These are phyloP conservation scores for Fusarium heterosporum DNA, from an alignment of 2,329 filamentous ascomycete species.

Conservation along the genomic window DNA sequence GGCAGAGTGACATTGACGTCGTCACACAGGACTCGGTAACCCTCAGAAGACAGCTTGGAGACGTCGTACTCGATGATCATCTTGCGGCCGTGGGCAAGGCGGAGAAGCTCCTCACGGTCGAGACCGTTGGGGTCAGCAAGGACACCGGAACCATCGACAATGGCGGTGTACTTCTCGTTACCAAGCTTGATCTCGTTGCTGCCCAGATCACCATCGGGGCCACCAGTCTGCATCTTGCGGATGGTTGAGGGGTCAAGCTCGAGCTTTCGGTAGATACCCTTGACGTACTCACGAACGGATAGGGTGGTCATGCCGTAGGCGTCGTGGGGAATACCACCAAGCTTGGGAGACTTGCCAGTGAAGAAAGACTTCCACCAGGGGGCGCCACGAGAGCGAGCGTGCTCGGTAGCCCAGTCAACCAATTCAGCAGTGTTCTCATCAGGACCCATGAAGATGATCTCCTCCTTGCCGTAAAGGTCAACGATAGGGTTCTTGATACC, in stretches of 20 bases:
- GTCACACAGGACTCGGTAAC: conserved; percentile 92
- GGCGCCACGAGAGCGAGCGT: conserved; percentile 86
- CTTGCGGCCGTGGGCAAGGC: conserved; percentile 84
- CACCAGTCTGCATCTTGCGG: conserved; percentile 96
- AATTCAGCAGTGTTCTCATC: conserved; percentile 99
- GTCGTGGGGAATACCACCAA: conserved; percentile 97
- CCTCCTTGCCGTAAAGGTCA: conserved; percentile 91
- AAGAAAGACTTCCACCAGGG: conserved; percentile 99
- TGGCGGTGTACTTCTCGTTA: conserved; percentile 93
- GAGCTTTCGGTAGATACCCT: conserved; percentile 96
- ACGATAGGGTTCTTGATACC: conserved; percentile 99
- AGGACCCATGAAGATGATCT: conserved; percentile 98
- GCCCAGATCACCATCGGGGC: conserved; percentile 94
- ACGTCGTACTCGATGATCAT: conserved; percentile 93
- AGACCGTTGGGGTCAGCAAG: conserved; percentile 93
- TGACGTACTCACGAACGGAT: conserved; percentile 94
- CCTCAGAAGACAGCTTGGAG: conserved; percentile 85
- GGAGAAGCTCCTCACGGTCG: conserved; percentile 83
- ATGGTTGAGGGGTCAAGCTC: conserved; percentile 87
- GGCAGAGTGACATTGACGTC: conserved; percentile 91
- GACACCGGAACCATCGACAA: conserved; percentile 97
- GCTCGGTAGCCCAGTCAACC: conserved; percentile 98
- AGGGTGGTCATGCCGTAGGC: conserved; percentile 97
- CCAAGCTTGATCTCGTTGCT: conserved; percentile 97
- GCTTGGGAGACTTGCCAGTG: conserved; percentile 95